Evolutionary conservation across 2,329 filamentous ascomycete genomes (phyloP).

Genomic region (Arachnopeziza araneosa): DNA sequence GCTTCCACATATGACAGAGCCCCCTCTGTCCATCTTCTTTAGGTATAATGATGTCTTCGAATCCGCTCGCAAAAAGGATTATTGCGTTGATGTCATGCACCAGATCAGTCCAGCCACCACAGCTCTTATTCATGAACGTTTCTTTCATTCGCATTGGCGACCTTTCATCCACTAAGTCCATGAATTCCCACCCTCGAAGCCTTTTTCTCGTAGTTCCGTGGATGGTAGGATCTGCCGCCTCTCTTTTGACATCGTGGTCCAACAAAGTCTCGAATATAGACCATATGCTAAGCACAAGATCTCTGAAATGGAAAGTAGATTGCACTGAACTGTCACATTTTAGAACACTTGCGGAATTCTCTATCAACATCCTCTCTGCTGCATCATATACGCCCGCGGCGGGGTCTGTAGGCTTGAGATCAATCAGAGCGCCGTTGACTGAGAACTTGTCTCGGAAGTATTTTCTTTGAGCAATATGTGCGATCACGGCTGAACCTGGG

Average conservation of each 20-base stretch:
- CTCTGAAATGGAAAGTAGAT: too few species aligned
- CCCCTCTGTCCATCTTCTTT: too few species aligned
- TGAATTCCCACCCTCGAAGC: constrained; percentile 9
- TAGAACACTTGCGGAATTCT: too few species aligned
- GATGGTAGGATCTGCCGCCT: background rate
- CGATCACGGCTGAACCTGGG: background rate
- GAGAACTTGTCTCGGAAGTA: too few species aligned
- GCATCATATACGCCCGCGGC: too few species aligned
- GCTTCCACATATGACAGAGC: too few species aligned
- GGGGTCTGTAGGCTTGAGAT: too few species aligned
- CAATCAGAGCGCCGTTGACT: too few species aligned
- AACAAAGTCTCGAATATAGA: background rate
- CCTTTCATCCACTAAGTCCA: constrained; percentile 2
- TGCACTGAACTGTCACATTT: too few species aligned
- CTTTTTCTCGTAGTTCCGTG: background rate
- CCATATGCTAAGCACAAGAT: background rate
- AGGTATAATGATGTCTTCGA: constrained; percentile 10
- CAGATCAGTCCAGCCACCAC: constrained; percentile 5
- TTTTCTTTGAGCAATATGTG: constrained; percentile 3
- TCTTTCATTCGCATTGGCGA: constrained; percentile 1
- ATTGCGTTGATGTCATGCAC: constrained; percentile 6
- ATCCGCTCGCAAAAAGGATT: constrained; percentile 5
- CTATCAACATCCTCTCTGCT: too few species aligned
- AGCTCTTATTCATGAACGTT: background rate
- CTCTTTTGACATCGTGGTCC: background rate